Evolutionary conservation across 768 basidiomycete species (phyloP).

Genomic region (Lactarius psammicola): DNA sequence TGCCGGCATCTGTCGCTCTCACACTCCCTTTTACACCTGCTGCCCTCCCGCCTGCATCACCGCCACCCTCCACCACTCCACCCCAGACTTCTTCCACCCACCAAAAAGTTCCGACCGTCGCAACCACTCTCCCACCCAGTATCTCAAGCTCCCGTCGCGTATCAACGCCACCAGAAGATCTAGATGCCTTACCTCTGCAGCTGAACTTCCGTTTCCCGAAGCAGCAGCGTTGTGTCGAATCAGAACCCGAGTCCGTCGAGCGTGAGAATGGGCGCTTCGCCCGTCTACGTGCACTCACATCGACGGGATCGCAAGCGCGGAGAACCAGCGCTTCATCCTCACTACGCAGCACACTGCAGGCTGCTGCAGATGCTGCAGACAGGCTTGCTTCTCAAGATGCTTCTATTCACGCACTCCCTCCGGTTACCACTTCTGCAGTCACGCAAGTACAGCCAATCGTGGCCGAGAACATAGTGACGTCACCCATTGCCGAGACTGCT

Average conservation of each 20-base stretch:
- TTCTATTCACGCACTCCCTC: neutral
- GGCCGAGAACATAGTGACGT: neutral
- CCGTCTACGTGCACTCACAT: slow-evolving; percentile 6
- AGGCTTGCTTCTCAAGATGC: slow-evolving; percentile 16
- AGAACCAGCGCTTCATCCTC: slow-evolving; percentile 20
- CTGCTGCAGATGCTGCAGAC: slow-evolving; percentile 16
- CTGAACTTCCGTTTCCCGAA: slow-evolving; percentile 23
- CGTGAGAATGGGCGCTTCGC: slow-evolving; percentile 20
- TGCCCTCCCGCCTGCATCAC: neutral
- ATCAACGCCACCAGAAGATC: neutral
- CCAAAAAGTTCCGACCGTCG: neutral
- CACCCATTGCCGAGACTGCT: neutral
- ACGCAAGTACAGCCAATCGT: slow-evolving; percentile 2
- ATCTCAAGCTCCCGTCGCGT: neutral
- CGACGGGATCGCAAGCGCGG: slow-evolving; percentile 5
- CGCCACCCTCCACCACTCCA: slow-evolving; percentile 15
- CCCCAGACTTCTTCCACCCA: slow-evolving; percentile 5
- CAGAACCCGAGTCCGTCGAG: slow-evolving; percentile 13
- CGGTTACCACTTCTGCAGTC: neutral
- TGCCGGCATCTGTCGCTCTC: slow-evolving; percentile 11
- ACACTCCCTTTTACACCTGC: slow-evolving; percentile 6
- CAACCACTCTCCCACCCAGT: slow-evolving; percentile 8
- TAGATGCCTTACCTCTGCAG: slow-evolving; percentile 15
- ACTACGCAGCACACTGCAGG: slow-evolving; percentile 17
- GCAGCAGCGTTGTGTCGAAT: slow-evolving; percentile 17